Evolutionary conservation across 257 asterid genomes (phyloP), one percentile per base, ranked within the genome.

Genomic region (Jacaranda mimosifolia): DNA sequence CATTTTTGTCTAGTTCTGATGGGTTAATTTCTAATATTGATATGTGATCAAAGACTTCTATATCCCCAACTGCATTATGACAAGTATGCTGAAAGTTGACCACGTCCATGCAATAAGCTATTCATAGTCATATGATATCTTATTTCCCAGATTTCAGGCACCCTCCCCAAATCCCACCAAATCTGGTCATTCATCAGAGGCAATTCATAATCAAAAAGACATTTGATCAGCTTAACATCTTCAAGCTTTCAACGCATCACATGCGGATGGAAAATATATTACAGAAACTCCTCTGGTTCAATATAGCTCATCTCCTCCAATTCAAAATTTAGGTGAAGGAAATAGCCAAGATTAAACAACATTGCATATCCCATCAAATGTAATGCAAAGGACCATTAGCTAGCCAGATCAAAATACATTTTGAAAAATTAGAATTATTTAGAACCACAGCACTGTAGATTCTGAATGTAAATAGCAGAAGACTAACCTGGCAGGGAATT

Each of bases 401-500:
- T 12, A 58, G 76, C 76, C 46, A 67, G 18, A 70, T 66, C 73
- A 55, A 68, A 21, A 68, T 6, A 48, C 18, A 59, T 32, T 60
- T 66, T 17, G 18, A 51, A 19, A n/a, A 38, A 48, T 45, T n/a
- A 58, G 36, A 64, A 10, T 32, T 13, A 57, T 3, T 83, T 65
- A 53, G 65, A 68, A 72, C 63, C 63, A 45, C 32, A 52, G 18
- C 9, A 63, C 46, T 21, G 40, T 36, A 43, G 32, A 76, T 19
- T 72, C 45, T 17, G 75, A 73, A 76, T 49, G 48, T 32, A 76
- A 49, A 40, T 14, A 68, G 52, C 9, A 73, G 70, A 67, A 56
- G 63, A 89, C 97, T 82, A 83, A 96, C 99, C 99, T 86, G 52
- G 97, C 85, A 79, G 98, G 99, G 79, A 93, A 96, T 84, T 91